phyloP scores from a whole-genome alignment of 768 basidiomycete genomes.

The Boletus tomentosulus region DNA sequence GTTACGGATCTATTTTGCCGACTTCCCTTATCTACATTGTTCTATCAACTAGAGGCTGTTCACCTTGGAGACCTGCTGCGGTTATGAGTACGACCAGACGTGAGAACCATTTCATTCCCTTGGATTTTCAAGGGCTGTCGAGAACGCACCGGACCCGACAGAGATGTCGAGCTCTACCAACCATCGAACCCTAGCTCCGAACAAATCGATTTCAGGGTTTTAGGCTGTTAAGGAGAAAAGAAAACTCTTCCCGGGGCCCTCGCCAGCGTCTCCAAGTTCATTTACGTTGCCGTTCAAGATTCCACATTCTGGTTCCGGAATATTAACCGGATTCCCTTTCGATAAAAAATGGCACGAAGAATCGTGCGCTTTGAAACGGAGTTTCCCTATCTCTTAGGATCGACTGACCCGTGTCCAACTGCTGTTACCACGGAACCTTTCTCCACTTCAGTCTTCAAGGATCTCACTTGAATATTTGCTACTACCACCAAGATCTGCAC shows the following conservation, averaged over 20 bases:
- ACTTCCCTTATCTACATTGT: conserved; percentile 80
- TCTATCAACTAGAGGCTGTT: conserved; percentile 79
- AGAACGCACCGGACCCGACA: conserved; percentile 64
- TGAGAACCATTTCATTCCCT: conserved; percentile 66
- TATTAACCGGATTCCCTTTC: conserved; percentile 78
- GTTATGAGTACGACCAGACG: conserved; percentile 74
- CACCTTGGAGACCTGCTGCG: conserved; percentile 79
- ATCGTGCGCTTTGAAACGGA: conserved; percentile 66
- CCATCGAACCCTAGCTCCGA: conserved; percentile 70
- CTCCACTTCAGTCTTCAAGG: conserved; percentile 79
- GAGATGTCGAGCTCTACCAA: conserved; percentile 68
- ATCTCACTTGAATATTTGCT: conserved; percentile 86
- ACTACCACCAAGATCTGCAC: conserved; percentile 88
- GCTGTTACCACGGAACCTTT: not conserved
- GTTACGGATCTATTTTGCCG: conserved; percentile 79
- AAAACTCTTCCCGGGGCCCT: conserved; percentile 43
- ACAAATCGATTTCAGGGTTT: conserved; percentile 67
- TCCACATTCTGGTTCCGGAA: conserved; percentile 73
- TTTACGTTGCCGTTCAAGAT: conserved; percentile 67
- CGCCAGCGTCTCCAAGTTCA: conserved; percentile 60
- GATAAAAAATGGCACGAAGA: conserved; percentile 53
- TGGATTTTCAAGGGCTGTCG: conserved; percentile 28
- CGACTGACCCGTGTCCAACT: conserved; percentile 25
- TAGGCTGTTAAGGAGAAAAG: not conserved
- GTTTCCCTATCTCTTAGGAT: conserved; percentile 77